phyloP scores from a whole-genome alignment of 768 basidiomycete species.

The Tephrocybe rancida region DNA sequence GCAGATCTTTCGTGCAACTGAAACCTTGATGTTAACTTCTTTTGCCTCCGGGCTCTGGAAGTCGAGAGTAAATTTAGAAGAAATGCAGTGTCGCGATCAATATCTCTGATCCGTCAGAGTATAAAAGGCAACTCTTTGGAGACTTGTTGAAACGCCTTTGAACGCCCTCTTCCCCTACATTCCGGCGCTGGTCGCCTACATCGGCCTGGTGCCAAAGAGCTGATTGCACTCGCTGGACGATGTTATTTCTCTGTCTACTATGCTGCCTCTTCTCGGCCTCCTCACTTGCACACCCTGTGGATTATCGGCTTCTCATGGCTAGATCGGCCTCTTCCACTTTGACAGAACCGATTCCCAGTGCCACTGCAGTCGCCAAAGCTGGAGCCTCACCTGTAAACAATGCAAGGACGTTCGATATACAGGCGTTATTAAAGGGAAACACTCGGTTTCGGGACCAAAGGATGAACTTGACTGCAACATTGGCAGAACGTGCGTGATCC shows the following conservation, averaged over 20 bases:
- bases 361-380: not conserved
- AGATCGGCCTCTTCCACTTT: slow-evolving; percentile 1
- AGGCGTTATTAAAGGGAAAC: slow-evolving; percentile 11
- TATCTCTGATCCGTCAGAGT: not conserved
- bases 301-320: slow-evolving; percentile 2
- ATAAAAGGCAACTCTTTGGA: not conserved
- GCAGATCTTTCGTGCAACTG: no score
- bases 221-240: slow-evolving; percentile 4
- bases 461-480: not conserved
- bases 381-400: not conserved
- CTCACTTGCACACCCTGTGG: slow-evolving; percentile 11
- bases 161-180: not conserved
- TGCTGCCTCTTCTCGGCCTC: slow-evolving; percentile 14
- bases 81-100: not conserved
- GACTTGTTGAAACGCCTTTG: not conserved
- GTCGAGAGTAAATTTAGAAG: no score
- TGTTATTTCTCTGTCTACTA: slow-evolving; percentile 11
- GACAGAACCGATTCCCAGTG: not conserved
- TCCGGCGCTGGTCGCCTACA: slow-evolving; percentile 34
- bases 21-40: no score
- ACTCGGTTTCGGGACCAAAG: slow-evolving; percentile 9
- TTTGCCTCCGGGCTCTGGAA: no score
- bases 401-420: slow-evolving; percentile 6
- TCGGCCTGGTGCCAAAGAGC: slow-evolving; percentile 32
- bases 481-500: slow-evolving; percentile 9